Evolutionary conservation across 148 eudicot genomes (phyloP).

Genomic region (Amaranthus cruentus): DNA sequence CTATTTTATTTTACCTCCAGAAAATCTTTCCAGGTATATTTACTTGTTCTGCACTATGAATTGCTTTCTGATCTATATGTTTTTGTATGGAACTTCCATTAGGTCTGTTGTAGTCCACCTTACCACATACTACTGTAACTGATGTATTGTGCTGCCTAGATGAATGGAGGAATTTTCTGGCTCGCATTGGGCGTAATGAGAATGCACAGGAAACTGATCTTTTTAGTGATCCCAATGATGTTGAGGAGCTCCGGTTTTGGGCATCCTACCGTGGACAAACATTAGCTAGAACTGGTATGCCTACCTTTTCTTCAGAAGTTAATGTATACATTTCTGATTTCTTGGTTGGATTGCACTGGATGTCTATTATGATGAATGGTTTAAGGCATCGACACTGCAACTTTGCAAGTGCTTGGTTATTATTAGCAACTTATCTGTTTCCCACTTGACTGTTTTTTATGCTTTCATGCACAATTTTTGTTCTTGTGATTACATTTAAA

Average conservation of each 20-base stretch:
- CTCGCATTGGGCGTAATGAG: conserved; percentile 92
- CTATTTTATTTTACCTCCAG: conserved; percentile 88
- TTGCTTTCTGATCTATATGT: not conserved
- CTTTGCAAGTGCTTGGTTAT: not conserved
- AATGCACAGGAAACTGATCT: conserved; percentile 67
- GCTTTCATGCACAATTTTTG: not conserved
- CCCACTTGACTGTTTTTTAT: not conserved
- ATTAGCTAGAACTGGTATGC: conserved; percentile 86
- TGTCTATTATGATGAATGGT: not conserved
- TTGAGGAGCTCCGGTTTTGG: conserved; percentile 91
- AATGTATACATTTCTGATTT: not conserved
- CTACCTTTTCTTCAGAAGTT: not conserved
- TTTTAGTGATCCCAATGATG: conserved; percentile 65
- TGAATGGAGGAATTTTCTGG: conserved; percentile 96
- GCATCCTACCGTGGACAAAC: conserved; percentile 98
- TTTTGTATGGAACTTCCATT: not conserved
- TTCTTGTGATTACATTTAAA: not conserved
- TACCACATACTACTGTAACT: not conserved
- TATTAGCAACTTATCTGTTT: not conserved
- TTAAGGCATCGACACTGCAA: not conserved
- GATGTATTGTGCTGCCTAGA: conserved; percentile 35
- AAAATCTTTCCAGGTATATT: conserved; percentile 90
- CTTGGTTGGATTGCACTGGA: not conserved
- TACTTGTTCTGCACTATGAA: not conserved
- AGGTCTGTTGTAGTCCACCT: not conserved